Conservation (phyloP, 176 grass and related monocot species). For the Musa acuminata region DNA sequence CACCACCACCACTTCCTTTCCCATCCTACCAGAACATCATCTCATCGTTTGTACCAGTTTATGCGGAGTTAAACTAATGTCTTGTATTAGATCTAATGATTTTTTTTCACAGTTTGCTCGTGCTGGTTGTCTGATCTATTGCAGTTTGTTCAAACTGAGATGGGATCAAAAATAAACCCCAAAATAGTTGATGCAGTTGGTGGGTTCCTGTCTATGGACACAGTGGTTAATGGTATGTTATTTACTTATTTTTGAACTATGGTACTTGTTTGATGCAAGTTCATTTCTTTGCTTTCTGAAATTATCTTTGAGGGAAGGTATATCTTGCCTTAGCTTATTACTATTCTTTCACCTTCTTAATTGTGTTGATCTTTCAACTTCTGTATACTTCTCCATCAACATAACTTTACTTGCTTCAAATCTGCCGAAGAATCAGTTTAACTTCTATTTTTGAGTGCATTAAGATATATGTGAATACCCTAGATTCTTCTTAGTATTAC, state of each 20-base stretch:
- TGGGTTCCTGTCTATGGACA: conserved; percentile 77
- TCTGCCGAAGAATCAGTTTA: background rate
- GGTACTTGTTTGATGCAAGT: background rate
- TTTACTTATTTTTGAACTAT: background rate
- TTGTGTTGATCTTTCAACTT: background rate
- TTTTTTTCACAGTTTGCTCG: background rate
- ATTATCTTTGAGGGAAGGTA: conserved; percentile 3
- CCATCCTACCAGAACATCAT: no score
- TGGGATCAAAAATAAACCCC: conserved; percentile 35
- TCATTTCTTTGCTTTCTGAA: conserved; percentile 9
- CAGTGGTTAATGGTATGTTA: conserved; percentile 59
- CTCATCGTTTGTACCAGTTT: no score
- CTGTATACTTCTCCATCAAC: no score
- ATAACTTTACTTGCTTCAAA: no score
- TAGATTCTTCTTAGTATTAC: background rate
- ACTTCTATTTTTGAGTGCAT: no score
- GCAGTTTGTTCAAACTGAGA: conserved; percentile 83
- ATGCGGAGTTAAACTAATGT: background rate
- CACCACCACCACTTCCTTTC: no score
- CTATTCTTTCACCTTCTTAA: background rate
- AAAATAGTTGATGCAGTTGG: conserved; percentile 51
- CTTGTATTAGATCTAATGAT: background rate
- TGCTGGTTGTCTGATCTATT: conserved; percentile 18
- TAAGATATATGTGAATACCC: no score
- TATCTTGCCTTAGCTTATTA: background rate